A percentile compares a stretch with the other conserved stretches of the same genome.
Conservation (phyloP, 768 basidiomycete genomes). For the Boletus insuetus region DNA sequence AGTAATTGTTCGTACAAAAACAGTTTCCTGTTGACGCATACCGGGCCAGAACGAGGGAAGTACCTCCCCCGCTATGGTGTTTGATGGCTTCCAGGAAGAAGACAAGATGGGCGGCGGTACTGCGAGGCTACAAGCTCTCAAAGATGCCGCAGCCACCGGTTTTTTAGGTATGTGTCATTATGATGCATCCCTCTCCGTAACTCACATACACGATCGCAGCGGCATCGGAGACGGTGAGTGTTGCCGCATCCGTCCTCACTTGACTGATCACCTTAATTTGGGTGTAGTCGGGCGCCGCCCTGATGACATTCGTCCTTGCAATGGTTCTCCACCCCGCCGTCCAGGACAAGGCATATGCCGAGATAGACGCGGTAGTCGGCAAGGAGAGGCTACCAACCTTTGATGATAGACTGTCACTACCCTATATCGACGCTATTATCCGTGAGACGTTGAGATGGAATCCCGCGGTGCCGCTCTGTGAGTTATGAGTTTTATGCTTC, state of each 20-base stretch:
- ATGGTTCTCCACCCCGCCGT: conserved; percentile 18
- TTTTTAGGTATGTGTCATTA: conserved; percentile 6
- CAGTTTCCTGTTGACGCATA: background rate
- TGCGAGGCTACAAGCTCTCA: conserved; percentile 4
- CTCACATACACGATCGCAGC: conserved; percentile 2
- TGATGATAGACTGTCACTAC: conserved; percentile 22
- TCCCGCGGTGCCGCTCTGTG: conserved; percentile 13
- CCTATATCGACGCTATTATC: conserved; percentile 38
- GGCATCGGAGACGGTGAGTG: conserved; percentile 17
- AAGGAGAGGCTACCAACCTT: conserved; percentile 18
- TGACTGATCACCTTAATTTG: background rate
- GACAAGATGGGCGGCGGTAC: background rate
- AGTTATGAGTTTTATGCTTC: conserved; percentile 2
- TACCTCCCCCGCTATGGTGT: conserved; percentile 14
- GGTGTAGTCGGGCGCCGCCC: conserved; percentile 7
- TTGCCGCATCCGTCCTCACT: background rate
- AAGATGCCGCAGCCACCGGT: conserved; percentile 16
- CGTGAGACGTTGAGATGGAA: conserved; percentile 31
- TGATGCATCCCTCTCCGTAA: background rate
- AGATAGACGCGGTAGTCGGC: conserved; percentile 19
- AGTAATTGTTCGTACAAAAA: background rate
- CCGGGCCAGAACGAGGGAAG: conserved; percentile 7
- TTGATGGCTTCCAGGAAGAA: conserved; percentile 11
- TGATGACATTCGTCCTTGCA: conserved; percentile 10
- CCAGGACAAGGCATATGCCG: conserved; percentile 16